These are phyloP conservation scores for Breynia disticha DNA, from an alignment of 441 rosid genomes.

Conservation along the genomic window DNA sequence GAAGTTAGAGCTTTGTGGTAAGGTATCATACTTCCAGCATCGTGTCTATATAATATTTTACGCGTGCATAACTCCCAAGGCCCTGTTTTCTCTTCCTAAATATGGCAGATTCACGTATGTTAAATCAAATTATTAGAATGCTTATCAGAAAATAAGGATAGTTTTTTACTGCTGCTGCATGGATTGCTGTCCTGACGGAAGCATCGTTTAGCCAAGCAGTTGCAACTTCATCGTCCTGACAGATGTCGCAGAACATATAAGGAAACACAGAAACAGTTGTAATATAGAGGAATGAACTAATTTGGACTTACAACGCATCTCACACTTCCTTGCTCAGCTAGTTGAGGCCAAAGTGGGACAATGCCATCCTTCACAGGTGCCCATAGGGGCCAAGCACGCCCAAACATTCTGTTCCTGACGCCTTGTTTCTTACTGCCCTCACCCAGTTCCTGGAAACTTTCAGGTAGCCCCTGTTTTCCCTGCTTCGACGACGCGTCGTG, in stretches of 20 bases:
- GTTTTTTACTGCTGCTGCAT: conserved; percentile 30
- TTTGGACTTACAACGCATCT: neutral
- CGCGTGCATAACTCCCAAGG: conserved; percentile 39
- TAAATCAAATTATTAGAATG: neutral
- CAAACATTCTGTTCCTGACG: conserved; percentile 29
- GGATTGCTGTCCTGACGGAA: conserved; percentile 41
- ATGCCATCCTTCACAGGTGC: conserved; percentile 22
- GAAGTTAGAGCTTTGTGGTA: conserved; percentile 36
- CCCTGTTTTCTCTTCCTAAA: conserved; percentile 26
- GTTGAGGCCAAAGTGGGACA: conserved; percentile 27
- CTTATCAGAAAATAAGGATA: neutral
- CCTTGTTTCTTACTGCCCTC: conserved; percentile 19
- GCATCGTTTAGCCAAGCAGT: conserved; percentile 42
- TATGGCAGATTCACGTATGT: neutral
- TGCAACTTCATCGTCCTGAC: conserved; percentile 45
- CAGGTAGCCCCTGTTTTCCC: conserved; percentile 5
- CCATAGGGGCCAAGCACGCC: conserved; percentile 40
- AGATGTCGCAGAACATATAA: too few relatives aligned
- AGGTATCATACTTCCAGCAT: conserved; percentile 44
- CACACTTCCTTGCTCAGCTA: neutral
- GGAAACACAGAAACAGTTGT: too few relatives aligned
- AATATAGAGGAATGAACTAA: neutral
- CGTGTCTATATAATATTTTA: conserved; percentile 15
- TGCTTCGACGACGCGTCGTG: conserved; percentile 1
- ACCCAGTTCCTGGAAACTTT: conserved; percentile 22